Evolutionary conservation across 2,329 filamentous ascomycete species (phyloP), one percentile per base, ranked within the genome.

Genomic region (Cytospora piceicola): DNA sequence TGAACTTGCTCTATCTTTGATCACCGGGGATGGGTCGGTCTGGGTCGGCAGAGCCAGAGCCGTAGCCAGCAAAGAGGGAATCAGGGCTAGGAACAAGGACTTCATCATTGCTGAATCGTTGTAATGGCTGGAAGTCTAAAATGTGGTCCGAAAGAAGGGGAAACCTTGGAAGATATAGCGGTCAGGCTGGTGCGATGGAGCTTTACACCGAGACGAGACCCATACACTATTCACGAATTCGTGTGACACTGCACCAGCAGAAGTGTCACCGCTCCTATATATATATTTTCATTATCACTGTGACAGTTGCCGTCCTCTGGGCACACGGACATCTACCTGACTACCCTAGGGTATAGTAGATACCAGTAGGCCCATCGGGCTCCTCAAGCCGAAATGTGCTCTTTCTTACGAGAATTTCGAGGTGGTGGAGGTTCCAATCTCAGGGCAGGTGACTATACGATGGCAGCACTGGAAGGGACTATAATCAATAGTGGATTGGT

Each of bases 321-420:
- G 84, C 67, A 85, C 85, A 67, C 82, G 82, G 0, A 78, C 77
- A 1, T 70, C 3, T 2, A 36, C 14, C 72, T 2, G 15, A 42
- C 4, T 15, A n/a, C n/a, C n/a, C n/a, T n/a, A n/a, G n/a, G n/a
- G n/a, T n/a, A 42, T n/a, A 42, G 6, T 22, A 4, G 46, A 14
- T 70, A 73, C 42, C 75, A 78, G 72, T 83, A 82, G 69, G 77
- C 79, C 66, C 67, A 72, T 60, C 82, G 77, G 68, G 73, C 84
- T 68, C 73, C 77, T 49, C 80, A 83, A 73, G 39, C 39, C 39
- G 39, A 42, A 42, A 42, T 79, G 79, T 15, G 76, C 74, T 3
- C 79, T 5, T 82, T 78, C 0, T 77, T 84, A 70, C n/a, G 46
- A 49, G 46, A 12, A 11, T 36, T 32, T 29, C 39, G 39, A 63